phyloP scores from a whole-genome alignment of 805 yeast genomes.

The Candida pseudoglaebosa region DNA sequence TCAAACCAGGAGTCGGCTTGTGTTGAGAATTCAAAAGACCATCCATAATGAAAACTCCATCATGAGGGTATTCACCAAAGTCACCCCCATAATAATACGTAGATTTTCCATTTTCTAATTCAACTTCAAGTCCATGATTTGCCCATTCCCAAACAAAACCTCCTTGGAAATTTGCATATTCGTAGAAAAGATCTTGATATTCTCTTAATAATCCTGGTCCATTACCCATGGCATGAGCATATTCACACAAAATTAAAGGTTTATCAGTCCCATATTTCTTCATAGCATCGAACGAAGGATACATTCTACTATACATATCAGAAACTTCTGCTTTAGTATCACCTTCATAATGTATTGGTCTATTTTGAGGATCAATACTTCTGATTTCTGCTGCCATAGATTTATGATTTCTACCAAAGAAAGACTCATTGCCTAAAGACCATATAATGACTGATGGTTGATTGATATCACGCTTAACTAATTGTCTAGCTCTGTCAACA shows the following conservation, averaged over 20 bases:
- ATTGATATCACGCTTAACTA: slow-evolving; percentile 28
- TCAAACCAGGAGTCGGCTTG: slow-evolving; percentile 30
- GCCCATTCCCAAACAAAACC: slow-evolving; percentile 41
- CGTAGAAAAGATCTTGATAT: slow-evolving; percentile 27
- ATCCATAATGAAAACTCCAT: slow-evolving; percentile 35
- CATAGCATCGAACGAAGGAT: slow-evolving; percentile 19
- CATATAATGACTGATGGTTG: slow-evolving; percentile 32
- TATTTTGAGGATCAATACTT: slow-evolving; percentile 16
- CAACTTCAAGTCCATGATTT: slow-evolving; percentile 28
- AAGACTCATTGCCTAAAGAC: slow-evolving; percentile 38
- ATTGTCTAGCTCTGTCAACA: slow-evolving; percentile 26
- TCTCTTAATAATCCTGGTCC: slow-evolving; percentile 32
- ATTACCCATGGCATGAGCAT: slow-evolving; percentile 37
- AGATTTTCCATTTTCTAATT: slow-evolving; percentile 5
- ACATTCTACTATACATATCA: slow-evolving; percentile 31
- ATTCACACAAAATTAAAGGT: slow-evolving; percentile 35
- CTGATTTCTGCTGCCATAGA: slow-evolving; percentile 23
- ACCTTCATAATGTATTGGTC: slow-evolving; percentile 33
- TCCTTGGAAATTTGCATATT: slow-evolving; percentile 26
- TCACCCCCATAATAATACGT: slow-evolving; percentile 33
- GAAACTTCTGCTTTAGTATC: slow-evolving; percentile 21
- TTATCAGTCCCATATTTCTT: slow-evolving; percentile 16
- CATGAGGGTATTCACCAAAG: slow-evolving; percentile 30
- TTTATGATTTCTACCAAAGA: slow-evolving; percentile 28
- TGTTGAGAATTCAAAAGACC: slow-evolving; percentile 29